Percentiles rank a stretch among this genome's conserved stretches.
phyloP scores from a whole-genome alignment of 306 rosid species.

The Pyrus bretschneideri region DNA sequence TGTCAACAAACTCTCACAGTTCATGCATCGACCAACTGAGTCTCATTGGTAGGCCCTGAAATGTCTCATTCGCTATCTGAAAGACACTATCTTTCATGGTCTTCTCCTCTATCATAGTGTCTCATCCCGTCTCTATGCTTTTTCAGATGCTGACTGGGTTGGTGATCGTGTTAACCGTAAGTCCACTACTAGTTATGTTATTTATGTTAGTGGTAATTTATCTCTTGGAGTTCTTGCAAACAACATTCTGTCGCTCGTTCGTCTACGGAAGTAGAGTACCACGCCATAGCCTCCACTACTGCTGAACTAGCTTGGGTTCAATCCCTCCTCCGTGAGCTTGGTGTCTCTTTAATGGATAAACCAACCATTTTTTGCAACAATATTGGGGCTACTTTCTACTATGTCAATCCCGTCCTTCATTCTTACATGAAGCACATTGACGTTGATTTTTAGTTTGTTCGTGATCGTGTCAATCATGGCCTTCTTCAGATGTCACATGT shows the following conservation, averaged over 20 bases:
- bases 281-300: neutral
- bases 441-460: too few species aligned
- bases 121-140: neutral
- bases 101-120: neutral
- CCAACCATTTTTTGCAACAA: neutral
- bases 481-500: neutral
- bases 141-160: neutral
- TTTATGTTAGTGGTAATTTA: too few species aligned
- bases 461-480: too few species aligned
- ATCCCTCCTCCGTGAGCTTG: neutral
- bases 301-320: neutral
- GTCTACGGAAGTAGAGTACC: neutral
- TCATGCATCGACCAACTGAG: neutral
- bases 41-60: neutral
- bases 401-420: too few species aligned
- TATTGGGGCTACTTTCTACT: neutral
- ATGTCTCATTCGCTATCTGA: neutral
- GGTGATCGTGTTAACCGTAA: neutral
- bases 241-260: neutral
- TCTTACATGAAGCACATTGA: too few species aligned
- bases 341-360: neutral
- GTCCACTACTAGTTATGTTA: neutral
- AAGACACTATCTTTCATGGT: neutral
- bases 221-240: too few species aligned
- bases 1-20: neutral